phyloP scores from a whole-genome alignment of 2,329 filamentous ascomycete genomes.

The Curvularia sp. region DNA sequence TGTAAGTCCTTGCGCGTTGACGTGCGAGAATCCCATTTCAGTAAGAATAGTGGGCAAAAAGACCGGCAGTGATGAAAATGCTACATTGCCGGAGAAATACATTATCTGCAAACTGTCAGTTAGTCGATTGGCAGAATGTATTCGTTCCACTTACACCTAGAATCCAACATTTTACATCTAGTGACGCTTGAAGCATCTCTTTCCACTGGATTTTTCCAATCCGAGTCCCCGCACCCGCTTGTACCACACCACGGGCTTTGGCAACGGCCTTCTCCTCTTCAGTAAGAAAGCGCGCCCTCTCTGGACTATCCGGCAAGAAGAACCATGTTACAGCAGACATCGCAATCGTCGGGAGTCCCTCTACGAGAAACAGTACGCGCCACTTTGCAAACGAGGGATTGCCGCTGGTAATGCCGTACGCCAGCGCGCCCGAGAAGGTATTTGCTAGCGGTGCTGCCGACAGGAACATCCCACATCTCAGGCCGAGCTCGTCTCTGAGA shows the following conservation, averaged over 20 bases:
- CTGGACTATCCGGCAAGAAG: constrained; percentile 55
- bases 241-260: constrained; percentile 38
- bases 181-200: constrained; percentile 38
- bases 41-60: constrained; percentile 55
- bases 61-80: constrained; percentile 61
- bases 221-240: constrained; percentile 39
- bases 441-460: constrained; percentile 73
- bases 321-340: constrained; percentile 54
- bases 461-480: constrained; percentile 63
- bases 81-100: constrained; percentile 54
- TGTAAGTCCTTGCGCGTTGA: constrained; percentile 74
- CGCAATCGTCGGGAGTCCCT: constrained; percentile 54
- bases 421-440: constrained; percentile 74
- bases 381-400: constrained; percentile 65
- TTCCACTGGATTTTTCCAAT: constrained; percentile 41
- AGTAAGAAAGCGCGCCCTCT: constrained; percentile 53
- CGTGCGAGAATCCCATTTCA: constrained; percentile 70
- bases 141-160: constrained; percentile 36
- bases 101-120: constrained; percentile 34
- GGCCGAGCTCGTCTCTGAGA: constrained; percentile 62
- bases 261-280: constrained; percentile 52
- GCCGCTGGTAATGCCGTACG: constrained; percentile 64
- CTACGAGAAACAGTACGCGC: constrained; percentile 63
- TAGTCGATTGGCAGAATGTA: neutral
- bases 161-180: constrained; percentile 48